These are phyloP conservation scores for Ceriops decandra DNA, from an alignment of 345 rosid genomes.

Conservation along the genomic window DNA sequence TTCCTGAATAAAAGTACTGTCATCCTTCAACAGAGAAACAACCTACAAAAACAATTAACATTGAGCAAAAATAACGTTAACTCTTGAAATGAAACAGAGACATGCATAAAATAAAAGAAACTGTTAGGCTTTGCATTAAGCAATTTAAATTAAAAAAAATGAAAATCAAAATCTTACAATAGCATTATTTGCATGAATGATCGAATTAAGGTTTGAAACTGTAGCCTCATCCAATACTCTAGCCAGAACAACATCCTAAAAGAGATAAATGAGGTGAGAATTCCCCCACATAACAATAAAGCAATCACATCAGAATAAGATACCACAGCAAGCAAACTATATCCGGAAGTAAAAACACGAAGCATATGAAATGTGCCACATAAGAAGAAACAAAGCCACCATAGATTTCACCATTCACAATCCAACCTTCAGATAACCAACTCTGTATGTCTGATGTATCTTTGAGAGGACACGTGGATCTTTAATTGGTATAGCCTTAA, in stretches of 20 bases:
- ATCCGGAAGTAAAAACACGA: not conserved
- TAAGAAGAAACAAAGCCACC: slow-evolving; percentile 15
- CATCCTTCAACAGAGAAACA: slow-evolving; percentile 75
- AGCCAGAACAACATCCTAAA: slow-evolving; percentile 91
- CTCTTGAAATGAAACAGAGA: not conserved
- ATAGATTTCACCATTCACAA: slow-evolving; percentile 17
- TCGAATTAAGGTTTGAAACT: slow-evolving; percentile 59
- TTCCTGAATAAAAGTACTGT: slow-evolving; percentile 83
- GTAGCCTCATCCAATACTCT: slow-evolving; percentile 83
- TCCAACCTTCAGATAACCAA: slow-evolving; percentile 85
- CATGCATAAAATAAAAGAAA: not conserved
- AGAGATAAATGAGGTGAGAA: slow-evolving; percentile 23
- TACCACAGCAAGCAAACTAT: no score
- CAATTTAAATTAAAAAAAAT: not conserved
- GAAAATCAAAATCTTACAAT: slow-evolving; percentile 46
- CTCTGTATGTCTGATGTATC: slow-evolving; percentile 86
- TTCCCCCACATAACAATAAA: not conserved
- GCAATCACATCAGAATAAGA: no score
- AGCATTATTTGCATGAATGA: slow-evolving; percentile 70
- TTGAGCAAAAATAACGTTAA: slow-evolving; percentile 3
- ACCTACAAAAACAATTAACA: slow-evolving; percentile 43
- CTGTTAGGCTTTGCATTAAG: not conserved
- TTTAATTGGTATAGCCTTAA: slow-evolving; percentile 77
- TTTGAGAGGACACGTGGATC: slow-evolving; percentile 63
- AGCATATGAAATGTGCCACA: not conserved